Conservation (phyloP, 805 yeast genomes). For the Barnettozyma californica region DNA sequence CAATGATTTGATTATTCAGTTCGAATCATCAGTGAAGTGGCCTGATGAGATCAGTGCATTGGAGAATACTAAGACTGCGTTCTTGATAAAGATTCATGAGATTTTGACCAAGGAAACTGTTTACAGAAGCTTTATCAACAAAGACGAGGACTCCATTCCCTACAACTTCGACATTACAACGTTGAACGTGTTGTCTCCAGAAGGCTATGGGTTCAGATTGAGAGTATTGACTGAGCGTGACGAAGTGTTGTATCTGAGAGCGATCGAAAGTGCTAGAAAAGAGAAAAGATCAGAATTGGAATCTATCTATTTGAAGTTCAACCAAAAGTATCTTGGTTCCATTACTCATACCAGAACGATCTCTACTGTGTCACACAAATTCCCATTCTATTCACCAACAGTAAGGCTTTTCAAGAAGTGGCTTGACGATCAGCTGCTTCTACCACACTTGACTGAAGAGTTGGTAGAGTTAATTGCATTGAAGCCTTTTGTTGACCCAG, state of each 20-base stretch:
- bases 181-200: conserved; percentile 71
- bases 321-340: conserved; percentile 56
- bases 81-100: conserved; percentile 64
- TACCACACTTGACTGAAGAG: conserved; percentile 71
- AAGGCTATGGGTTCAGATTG: conserved; percentile 81
- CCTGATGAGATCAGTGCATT: conserved; percentile 85
- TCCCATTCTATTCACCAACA: conserved; percentile 69
- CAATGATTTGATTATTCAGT: conserved; percentile 76
- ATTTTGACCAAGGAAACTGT: conserved; percentile 39
- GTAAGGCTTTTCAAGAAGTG: conserved; percentile 84
- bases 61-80: conserved; percentile 89
- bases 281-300: conserved; percentile 55
- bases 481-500: conserved; percentile 79
- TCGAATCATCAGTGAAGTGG: conserved; percentile 90
- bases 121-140: conserved; percentile 55
- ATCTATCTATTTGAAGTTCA: conserved; percentile 57
- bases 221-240: conserved; percentile 82
- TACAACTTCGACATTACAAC: conserved; percentile 53
- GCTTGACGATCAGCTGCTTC: conserved; percentile 77
- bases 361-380: conserved; percentile 62
- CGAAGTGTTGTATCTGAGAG: conserved; percentile 65
- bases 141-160: conserved; percentile 61
- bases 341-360: conserved; percentile 81
- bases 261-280: conserved; percentile 59
- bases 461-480: conserved; percentile 76